Evolutionary conservation across 2,329 filamentous ascomycete species (phyloP).

Genomic region (Arthrobotrys megalospora): DNA sequence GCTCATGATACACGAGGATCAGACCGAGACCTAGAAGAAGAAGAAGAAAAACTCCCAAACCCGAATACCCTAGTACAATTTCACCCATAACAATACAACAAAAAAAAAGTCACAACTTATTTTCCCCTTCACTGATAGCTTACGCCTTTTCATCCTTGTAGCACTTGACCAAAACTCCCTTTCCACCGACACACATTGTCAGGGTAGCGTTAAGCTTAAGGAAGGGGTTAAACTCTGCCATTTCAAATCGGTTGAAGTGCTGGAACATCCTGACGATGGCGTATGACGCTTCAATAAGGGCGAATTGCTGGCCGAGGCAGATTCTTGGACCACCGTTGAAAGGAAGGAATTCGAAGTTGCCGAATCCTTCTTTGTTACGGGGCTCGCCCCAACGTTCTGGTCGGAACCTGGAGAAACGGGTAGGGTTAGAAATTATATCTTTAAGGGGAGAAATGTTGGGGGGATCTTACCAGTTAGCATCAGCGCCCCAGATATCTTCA

Average conservation of each 20-base stretch:
- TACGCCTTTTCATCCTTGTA: slow-evolving; percentile 19
- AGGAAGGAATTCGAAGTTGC: slow-evolving; percentile 67
- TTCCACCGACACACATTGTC: slow-evolving; percentile 60
- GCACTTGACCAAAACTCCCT: slow-evolving; percentile 52
- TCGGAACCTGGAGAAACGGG: slow-evolving; percentile 41
- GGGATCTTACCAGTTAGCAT: slow-evolving; percentile 52
- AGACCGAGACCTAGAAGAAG: neutral
- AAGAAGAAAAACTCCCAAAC: neutral
- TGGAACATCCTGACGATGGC: slow-evolving; percentile 66
- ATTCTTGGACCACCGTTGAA: slow-evolving; percentile 70
- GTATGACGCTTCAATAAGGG: slow-evolving; percentile 66
- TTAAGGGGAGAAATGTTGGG: neutral
- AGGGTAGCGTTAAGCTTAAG: slow-evolving; percentile 60
- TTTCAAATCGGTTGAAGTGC: slow-evolving; percentile 65
- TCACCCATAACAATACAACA: neutral
- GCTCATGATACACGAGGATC: neutral
- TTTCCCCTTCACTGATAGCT: neutral
- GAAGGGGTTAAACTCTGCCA: slow-evolving; percentile 61
- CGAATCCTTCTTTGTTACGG: slow-evolving; percentile 40
- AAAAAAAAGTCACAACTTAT: neutral
- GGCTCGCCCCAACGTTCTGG: slow-evolving; percentile 56
- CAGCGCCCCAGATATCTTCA: slow-evolving; percentile 62
- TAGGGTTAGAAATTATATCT: neutral
- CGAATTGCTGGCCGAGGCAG: slow-evolving; percentile 69
- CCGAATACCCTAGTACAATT: slow-evolving; percentile 6